Percentiles rank a stretch among this genome's conserved stretches.
Conservation (phyloP, 2,329 filamentous ascomycete genomes). For the Sclerotinia borealis region DNA sequence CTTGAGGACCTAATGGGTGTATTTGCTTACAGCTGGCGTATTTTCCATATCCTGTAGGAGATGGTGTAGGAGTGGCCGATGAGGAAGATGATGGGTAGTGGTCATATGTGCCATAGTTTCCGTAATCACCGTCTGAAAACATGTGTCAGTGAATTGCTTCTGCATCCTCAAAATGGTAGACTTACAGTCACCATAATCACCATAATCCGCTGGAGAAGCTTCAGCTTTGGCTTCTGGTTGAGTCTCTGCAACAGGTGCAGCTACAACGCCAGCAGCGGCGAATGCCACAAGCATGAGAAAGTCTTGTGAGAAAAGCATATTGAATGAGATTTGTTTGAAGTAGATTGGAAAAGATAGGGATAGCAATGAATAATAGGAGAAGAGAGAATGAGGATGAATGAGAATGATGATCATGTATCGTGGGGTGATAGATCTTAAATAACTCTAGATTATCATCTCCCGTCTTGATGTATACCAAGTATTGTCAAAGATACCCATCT, state of each 20-base stretch:
- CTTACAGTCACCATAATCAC: slow-evolving; percentile 6
- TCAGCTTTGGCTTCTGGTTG: slow-evolving; percentile 2
- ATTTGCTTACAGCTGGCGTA: slow-evolving; percentile 2
- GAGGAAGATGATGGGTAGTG: neutral
- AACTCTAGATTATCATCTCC: neutral
- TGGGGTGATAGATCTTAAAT: slow-evolving; percentile 3
- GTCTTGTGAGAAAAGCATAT: slow-evolving; percentile 13
- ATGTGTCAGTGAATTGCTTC: neutral
- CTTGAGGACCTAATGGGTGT: neutral
- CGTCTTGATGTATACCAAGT: neutral
- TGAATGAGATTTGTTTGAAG: neutral
- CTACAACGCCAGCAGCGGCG: neutral
- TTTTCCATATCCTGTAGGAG: neutral
- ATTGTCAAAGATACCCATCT: neutral
- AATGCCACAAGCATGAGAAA: slow-evolving; percentile 9
- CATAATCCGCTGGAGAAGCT: slow-evolving; percentile 4
- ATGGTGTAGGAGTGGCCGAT: neutral
- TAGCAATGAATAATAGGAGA: neutral
- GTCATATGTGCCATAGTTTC: slow-evolving; percentile 10
- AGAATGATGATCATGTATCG: neutral
- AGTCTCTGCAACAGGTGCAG: slow-evolving; percentile 6
- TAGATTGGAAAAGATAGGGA: neutral
- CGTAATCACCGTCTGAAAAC: neutral
- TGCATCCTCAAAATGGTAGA: neutral
- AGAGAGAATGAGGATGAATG: neutral